A percentile compares a stretch with the other conserved stretches of the same genome.
Conservation (phyloP, 352 stramenopile genomes). For the Phytopythium montanum region DNA sequence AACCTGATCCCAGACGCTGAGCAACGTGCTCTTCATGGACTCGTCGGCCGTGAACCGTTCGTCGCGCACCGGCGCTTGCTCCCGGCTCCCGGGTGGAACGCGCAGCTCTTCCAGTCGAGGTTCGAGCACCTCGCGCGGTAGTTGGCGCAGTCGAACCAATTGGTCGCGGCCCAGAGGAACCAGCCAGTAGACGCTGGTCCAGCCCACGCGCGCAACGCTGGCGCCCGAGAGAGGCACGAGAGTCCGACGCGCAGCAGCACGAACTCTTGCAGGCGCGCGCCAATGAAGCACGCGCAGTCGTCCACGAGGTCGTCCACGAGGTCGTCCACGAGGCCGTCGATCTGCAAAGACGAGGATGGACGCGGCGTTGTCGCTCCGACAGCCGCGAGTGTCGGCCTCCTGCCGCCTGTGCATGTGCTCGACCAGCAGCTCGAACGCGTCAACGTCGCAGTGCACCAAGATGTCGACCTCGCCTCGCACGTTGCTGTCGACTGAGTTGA, state of each 20-base stretch:
- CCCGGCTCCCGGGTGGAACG: conserved; percentile 37
- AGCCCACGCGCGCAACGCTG: conserved; percentile 40
- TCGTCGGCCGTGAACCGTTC: conserved; percentile 6
- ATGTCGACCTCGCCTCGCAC: too few species aligned
- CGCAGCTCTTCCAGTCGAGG: conserved; percentile 36
- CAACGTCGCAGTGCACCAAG: conserved; percentile 78
- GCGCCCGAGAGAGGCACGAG: conserved; percentile 71
- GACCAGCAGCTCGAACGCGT: conserved; percentile 91
- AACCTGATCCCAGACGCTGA: conserved; percentile 41
- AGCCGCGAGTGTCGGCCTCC: conserved; percentile 39
- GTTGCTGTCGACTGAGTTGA: background rate
- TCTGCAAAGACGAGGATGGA: conserved; percentile 92
- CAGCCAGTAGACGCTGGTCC: conserved; percentile 76
- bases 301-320: conserved; percentile 82
- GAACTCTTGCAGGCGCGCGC: conserved; percentile 69
- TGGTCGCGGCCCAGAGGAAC: conserved; percentile 72
- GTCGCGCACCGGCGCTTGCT: conserved; percentile 25
- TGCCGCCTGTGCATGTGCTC: conserved; percentile 74
- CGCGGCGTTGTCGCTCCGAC: conserved; percentile 62
- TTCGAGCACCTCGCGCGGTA: conserved; percentile 42
- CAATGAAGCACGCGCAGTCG: conserved; percentile 84
- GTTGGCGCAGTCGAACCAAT: conserved; percentile 44
- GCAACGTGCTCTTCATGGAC: conserved; percentile 16
- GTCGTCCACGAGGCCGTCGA: too few species aligned
- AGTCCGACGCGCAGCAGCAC: conserved; percentile 85